Conservation (phyloP, 2,329 filamentous ascomycete species). For the Hymenotorrendiella dingleyae region DNA sequence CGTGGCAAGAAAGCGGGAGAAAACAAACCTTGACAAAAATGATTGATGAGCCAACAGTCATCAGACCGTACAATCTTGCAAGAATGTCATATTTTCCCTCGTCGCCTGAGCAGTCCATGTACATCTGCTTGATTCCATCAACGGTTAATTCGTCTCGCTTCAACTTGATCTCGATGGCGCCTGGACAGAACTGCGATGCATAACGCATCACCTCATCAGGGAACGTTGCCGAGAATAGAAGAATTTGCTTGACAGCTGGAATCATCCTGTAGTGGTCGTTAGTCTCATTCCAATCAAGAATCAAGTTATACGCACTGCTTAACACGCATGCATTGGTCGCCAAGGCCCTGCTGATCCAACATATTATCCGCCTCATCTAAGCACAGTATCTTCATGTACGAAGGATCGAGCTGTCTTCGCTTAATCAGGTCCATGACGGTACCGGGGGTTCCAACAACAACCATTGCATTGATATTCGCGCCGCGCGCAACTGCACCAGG, state of each 20-base stretch:
- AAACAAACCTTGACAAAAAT: conserved; percentile 83
- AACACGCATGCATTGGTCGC: conserved; percentile 89
- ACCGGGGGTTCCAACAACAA: conserved; percentile 90
- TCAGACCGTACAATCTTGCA: conserved; percentile 88
- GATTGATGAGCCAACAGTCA: conserved; percentile 95
- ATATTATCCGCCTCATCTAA: conserved; percentile 98
- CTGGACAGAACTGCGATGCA: conserved; percentile 76
- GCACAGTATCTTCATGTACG: conserved; percentile 73
- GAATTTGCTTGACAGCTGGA: conserved; percentile 70
- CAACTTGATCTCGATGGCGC: conserved; percentile 80
- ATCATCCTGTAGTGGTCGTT: conserved; percentile 51
- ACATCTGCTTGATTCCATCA: conserved; percentile 95
- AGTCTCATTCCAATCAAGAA: neutral
- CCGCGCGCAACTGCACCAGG: conserved; percentile 69
- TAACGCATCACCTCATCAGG: conserved; percentile 81
- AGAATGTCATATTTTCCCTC: conserved; percentile 82
- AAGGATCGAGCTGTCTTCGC: conserved; percentile 66
- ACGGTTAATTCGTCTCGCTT: conserved; percentile 90
- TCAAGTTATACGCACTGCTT: conserved; percentile 57
- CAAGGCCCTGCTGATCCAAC: conserved; percentile 91
- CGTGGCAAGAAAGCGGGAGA: too few relatives aligned
- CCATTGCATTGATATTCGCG: conserved; percentile 63
- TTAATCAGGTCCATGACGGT: conserved; percentile 86
- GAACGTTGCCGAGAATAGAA: conserved; percentile 97
- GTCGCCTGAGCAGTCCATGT: conserved; percentile 83